A percentile compares a stretch with the other conserved stretches of the same genome.
Conservation (phyloP, 768 basidiomycete species). For the Russula virescens region DNA sequence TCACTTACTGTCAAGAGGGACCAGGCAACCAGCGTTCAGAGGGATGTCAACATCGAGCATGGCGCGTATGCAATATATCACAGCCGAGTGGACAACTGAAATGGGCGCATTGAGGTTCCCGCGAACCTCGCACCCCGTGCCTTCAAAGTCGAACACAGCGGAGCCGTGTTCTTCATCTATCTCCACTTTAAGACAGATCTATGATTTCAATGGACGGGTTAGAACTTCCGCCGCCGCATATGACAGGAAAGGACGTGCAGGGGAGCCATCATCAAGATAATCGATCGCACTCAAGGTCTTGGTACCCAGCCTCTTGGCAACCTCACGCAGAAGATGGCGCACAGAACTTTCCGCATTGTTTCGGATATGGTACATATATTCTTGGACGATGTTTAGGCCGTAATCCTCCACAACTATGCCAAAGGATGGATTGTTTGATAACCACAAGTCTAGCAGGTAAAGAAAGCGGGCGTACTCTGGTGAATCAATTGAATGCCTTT, state of each 20-base stretch:
- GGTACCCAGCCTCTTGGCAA: conserved; percentile 61
- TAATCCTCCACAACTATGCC: conserved; percentile 78
- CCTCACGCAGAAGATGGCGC: conserved; percentile 70
- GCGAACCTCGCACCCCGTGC: conserved; percentile 77
- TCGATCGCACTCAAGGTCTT: conserved; percentile 67
- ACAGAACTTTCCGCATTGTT: conserved; percentile 86
- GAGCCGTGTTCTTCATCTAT: conserved; percentile 71
- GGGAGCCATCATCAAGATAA: conserved; percentile 84
- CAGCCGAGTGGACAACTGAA: conserved; percentile 80
- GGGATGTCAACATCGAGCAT: conserved; percentile 88
- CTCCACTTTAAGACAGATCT: conserved; percentile 72
- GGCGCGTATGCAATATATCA: conserved; percentile 84
- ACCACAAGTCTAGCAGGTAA: conserved; percentile 6
- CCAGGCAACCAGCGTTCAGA: conserved; percentile 89
- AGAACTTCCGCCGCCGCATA: not conserved
- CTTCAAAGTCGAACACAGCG: conserved; percentile 80
- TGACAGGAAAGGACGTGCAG: conserved; percentile 40
- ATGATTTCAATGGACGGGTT: not conserved
- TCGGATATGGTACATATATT: conserved; percentile 90
- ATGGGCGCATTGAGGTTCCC: conserved; percentile 84
- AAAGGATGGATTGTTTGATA: conserved; percentile 9
- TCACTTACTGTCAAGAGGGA: conserved; percentile 67
- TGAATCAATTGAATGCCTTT: conserved; percentile 86
- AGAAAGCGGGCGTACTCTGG: conserved; percentile 44
- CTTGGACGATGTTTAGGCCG: conserved; percentile 77